Conservation (phyloP, 805 yeast genomes). For the Yamadazyma kitorensis region DNA sequence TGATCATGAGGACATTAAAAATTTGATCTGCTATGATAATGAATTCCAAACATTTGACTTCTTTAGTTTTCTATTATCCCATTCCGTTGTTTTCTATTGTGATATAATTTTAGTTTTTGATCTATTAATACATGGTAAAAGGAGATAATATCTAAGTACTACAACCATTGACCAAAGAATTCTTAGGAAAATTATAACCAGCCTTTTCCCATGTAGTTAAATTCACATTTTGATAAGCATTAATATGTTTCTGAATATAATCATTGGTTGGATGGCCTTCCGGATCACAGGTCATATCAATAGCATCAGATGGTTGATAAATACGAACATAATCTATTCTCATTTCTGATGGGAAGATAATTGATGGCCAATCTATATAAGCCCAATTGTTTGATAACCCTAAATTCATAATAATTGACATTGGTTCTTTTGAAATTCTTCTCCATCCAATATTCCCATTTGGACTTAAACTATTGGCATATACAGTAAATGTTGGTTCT, state of each 20-base stretch:
- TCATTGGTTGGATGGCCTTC: slow-evolving; percentile 78
- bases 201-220: slow-evolving; percentile 72
- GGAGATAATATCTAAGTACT: neutral
- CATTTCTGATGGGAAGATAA: slow-evolving; percentile 76
- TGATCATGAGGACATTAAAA: no score
- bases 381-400: slow-evolving; percentile 94
- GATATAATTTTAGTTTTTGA: no score
- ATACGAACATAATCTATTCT: slow-evolving; percentile 82
- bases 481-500: slow-evolving; percentile 69
- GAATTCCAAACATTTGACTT: no score
- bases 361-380: slow-evolving; percentile 83
- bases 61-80: no score
- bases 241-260: slow-evolving; percentile 68
- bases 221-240: slow-evolving; percentile 69
- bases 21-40: no score
- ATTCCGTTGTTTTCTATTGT: no score
- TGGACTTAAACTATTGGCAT: slow-evolving; percentile 76
- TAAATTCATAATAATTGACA: slow-evolving; percentile 82
- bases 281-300: slow-evolving; percentile 82
- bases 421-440: slow-evolving; percentile 82
- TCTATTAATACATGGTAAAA: neutral
- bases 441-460: slow-evolving; percentile 90
- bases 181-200: slow-evolving; percentile 54
- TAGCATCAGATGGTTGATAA: slow-evolving; percentile 75
- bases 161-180: slow-evolving; percentile 26